phyloP scores from a whole-genome alignment of 176 grass and related monocot species.

The Zea luxurians region DNA sequence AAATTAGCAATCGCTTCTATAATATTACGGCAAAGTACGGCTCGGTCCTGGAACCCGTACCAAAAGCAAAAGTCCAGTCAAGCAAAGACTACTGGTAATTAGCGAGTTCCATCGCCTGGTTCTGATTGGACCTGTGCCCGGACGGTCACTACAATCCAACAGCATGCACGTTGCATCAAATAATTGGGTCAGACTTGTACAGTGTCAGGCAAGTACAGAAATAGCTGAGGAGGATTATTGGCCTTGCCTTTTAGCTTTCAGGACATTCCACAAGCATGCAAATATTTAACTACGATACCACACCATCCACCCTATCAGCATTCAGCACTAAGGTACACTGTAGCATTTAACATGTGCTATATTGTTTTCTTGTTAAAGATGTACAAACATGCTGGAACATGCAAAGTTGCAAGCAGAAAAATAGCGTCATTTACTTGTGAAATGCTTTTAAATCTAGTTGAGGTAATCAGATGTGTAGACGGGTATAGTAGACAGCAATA shows the following conservation, averaged over 20 bases:
- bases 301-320: not conserved
- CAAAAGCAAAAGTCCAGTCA: conserved; percentile 21
- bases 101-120: conserved; percentile 1
- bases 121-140: not conserved
- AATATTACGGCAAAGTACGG: not conserved
- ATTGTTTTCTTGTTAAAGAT: not conserved
- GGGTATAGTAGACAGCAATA: not conserved
- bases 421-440: not conserved
- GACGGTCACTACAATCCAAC: not conserved
- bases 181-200: not conserved
- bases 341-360: conserved; percentile 15
- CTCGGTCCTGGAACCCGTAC: not conserved
- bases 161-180: conserved; percentile 16
- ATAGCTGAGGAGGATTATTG: conserved; percentile 1
- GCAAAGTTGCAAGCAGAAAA: not conserved
- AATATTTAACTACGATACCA: not conserved
- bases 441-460: not conserved
- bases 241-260: not conserved
- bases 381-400: too few species aligned
- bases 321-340: not conserved
- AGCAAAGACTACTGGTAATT: not conserved
- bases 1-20: not conserved
- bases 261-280: conserved; percentile 3
- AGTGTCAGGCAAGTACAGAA: not conserved
- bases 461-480: not conserved